A percentile compares a stretch with the other conserved stretches of the same genome.
These are phyloP conservation scores for Pseudoneurospora amorphoporcata DNA, from an alignment of 495 filamentous ascomycete genomes.

Conservation along the genomic window DNA sequence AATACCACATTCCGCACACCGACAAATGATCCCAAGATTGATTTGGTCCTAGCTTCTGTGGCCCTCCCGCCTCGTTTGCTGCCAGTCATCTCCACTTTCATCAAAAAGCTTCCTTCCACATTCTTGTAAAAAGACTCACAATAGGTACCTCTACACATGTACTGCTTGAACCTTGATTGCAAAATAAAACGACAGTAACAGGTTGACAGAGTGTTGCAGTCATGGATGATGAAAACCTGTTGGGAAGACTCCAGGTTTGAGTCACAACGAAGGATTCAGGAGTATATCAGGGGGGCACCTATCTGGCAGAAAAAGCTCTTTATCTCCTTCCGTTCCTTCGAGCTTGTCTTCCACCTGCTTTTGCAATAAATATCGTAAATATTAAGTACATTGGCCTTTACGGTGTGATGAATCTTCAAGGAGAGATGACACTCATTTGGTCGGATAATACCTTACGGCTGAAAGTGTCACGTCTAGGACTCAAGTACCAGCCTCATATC, in stretches of 20 bases:
- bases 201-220: neutral
- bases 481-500: neutral
- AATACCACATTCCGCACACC: neutral
- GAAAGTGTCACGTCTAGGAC: neutral
- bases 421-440: neutral
- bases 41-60: neutral
- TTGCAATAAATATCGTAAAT: neutral
- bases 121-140: neutral
- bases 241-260: neutral
- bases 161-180: neutral
- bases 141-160: neutral
- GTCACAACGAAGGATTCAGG: neutral
- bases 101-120: neutral
- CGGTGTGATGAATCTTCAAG: neutral
- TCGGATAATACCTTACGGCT: neutral
- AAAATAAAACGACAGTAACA: neutral
- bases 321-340: neutral
- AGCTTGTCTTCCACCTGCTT: neutral
- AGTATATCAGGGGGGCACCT: neutral
- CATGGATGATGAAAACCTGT: neutral
- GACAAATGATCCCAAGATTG: neutral
- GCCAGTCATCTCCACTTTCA: neutral
- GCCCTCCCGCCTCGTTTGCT: neutral
- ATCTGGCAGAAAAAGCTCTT: neutral
- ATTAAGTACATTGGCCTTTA: neutral